Evolutionary conservation across 2,329 filamentous ascomycete genomes (phyloP).

Genomic region (Aspergillus fumigatus): DNA sequence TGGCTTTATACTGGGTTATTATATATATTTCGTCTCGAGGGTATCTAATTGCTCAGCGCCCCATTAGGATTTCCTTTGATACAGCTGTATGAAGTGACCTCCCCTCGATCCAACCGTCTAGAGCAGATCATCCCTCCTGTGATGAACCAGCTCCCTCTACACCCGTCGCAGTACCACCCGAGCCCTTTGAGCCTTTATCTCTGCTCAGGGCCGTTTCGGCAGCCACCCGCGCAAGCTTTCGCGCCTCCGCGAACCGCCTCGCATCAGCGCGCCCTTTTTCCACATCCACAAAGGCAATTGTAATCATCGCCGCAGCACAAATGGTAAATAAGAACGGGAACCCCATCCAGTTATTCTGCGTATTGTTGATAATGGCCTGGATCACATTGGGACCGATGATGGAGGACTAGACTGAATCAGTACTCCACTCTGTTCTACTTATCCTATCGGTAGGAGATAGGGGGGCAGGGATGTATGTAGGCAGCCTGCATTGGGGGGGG

Average conservation of each 20-base stretch:
- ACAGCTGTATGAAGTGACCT: neutral
- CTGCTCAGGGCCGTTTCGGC: slow-evolving; percentile 14
- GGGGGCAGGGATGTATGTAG: neutral
- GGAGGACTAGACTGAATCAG: slow-evolving; percentile 28
- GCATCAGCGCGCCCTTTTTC: slow-evolving; percentile 39
- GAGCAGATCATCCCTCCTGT: neutral
- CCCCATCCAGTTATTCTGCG: slow-evolving; percentile 42
- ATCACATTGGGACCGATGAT: slow-evolving; percentile 43
- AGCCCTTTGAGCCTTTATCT: neutral
- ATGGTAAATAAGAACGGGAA: slow-evolving; percentile 42
- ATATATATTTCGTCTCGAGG: neutral
- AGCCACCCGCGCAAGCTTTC: slow-evolving; percentile 26
- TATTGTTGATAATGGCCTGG: slow-evolving; percentile 41
- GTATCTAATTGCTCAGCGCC: neutral
- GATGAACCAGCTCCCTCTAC: neutral
- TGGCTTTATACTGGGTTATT: neutral
- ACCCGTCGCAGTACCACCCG: neutral
- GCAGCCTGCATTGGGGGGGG: neutral
- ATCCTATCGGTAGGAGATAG: neutral
- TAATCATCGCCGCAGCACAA: slow-evolving; percentile 34
- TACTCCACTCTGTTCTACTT: neutral
- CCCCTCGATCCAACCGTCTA: neutral
- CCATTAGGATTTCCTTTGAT: neutral
- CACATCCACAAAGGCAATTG: slow-evolving; percentile 38
- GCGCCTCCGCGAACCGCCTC: slow-evolving; percentile 33